Evolutionary conservation across 163 green algal genomes (phyloP).

Genomic region (Scenedesmus sp.): DNA sequence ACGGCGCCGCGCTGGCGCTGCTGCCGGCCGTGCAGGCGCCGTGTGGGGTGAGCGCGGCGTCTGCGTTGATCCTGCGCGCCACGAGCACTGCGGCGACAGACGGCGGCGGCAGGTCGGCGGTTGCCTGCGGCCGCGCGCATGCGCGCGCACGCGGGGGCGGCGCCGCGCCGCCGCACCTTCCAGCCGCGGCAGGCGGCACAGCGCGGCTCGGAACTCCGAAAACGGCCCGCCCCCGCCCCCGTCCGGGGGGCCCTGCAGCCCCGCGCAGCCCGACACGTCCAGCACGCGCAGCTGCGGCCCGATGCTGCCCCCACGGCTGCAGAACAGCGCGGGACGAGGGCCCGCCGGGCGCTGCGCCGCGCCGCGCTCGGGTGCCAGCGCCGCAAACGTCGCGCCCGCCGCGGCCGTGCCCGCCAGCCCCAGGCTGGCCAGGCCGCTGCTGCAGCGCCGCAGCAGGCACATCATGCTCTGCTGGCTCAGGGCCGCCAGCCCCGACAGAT

Average conservation of each 20-base stretch:
- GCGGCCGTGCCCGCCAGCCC: slow-evolving; percentile 5
- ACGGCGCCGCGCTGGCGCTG: not conserved
- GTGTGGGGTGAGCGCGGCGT: not conserved
- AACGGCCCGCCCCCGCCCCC: not conserved
- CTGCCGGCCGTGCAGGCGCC: not conserved
- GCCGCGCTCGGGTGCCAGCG: not conserved
- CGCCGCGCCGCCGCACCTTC: slow-evolving; percentile 5
- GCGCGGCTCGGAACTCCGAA: not conserved
- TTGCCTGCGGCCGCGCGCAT: no score
- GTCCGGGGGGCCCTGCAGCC: not conserved
- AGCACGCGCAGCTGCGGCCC: not conserved
- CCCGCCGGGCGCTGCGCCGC: no score
- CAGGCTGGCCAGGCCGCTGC: not conserved
- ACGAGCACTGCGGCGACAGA: slow-evolving; percentile 15
- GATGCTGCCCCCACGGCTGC: not conserved
- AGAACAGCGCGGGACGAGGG: not conserved
- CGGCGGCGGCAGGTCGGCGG: not conserved
- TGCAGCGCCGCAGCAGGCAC: not conserved
- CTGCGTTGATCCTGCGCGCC: slow-evolving; percentile 17
- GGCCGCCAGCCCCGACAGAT: not conserved
- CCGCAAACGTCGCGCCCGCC: not conserved
- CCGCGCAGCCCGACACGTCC: slow-evolving; percentile 14
- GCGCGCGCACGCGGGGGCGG: no score
- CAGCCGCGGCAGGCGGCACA: not conserved
- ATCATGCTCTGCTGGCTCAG: not conserved